Percentiles rank a stretch among this genome's conserved stretches.
Conservation (phyloP, 768 basidiomycete genomes). For the Porphyrellus cyaneotinctus region DNA sequence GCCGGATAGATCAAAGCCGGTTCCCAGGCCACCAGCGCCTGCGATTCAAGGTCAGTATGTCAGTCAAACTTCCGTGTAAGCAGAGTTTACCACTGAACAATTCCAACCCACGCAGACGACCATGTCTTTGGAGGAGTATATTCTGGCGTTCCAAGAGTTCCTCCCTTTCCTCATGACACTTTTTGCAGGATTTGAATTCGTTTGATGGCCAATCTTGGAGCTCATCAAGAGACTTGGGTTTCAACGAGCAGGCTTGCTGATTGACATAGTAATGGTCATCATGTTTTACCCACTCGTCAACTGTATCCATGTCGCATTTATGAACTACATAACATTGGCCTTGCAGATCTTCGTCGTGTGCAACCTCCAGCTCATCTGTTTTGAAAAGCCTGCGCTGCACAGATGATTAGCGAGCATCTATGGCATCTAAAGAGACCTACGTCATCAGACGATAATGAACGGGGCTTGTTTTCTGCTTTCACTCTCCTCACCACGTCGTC, state of each 20-base stretch:
- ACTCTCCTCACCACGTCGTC: constrained; percentile 35
- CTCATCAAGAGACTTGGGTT: constrained; percentile 19
- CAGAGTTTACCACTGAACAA: constrained; percentile 56
- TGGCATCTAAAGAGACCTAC: constrained; percentile 26
- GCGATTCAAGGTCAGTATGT: not conserved
- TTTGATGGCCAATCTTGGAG: constrained; percentile 24
- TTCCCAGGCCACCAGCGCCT: constrained; percentile 76
- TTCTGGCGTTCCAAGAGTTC: constrained; percentile 27
- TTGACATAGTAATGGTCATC: constrained; percentile 60
- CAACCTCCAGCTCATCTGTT: constrained; percentile 27
- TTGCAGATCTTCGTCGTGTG: constrained; percentile 40
- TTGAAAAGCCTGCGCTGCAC: constrained; percentile 39
- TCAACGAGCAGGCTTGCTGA: constrained; percentile 23
- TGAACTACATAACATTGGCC: constrained; percentile 52
- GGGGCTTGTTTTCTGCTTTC: constrained; percentile 11
- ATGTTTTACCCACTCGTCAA: constrained; percentile 41
- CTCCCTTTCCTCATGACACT: constrained; percentile 37
- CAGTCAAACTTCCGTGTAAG: not conserved
- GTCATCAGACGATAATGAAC: constrained; percentile 38
- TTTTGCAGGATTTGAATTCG: constrained; percentile 36
- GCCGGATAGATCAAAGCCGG: constrained; percentile 58
- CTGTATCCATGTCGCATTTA: constrained; percentile 28
- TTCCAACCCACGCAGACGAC: constrained; percentile 56
- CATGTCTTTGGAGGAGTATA: constrained; percentile 34
- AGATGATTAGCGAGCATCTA: constrained; percentile 9